Evolutionary conservation across 352 stramenopile species (phyloP).

Genomic region (Elongisporangium senticosum): DNA sequence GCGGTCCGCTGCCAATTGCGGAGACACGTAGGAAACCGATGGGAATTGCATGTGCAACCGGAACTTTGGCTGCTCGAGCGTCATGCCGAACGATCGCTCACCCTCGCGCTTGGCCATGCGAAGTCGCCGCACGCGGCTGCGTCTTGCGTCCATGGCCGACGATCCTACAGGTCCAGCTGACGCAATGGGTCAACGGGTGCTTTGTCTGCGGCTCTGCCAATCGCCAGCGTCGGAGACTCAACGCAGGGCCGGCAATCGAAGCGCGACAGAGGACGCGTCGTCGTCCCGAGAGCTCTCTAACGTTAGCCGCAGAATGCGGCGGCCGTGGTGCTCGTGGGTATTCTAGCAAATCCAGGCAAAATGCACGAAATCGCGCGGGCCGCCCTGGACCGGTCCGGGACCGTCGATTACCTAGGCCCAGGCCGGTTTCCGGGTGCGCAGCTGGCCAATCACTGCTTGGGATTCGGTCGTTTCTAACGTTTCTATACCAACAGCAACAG

Average conservation of each 20-base stretch:
- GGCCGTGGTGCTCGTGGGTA: neutral
- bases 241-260: neutral
- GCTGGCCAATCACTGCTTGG: neutral
- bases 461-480: slow-evolving; percentile 10
- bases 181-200: neutral
- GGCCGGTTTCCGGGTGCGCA: neutral
- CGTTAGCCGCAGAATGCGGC: neutral
- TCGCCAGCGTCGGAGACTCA: neutral
- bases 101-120: slow-evolving; percentile 32
- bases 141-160: neutral
- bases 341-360: neutral
- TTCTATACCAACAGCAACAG: slow-evolving; percentile 5
- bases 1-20: slow-evolving; percentile 44
- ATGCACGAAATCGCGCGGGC: neutral
- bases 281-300: neutral
- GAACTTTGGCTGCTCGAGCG: slow-evolving; percentile 30
- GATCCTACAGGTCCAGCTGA: neutral
- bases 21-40: slow-evolving; percentile 52
- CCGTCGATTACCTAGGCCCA: no score
- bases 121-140: slow-evolving; percentile 14
- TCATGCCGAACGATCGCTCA: slow-evolving; percentile 70
- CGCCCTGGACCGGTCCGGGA: neutral
- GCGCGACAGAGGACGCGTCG: neutral
- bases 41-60: slow-evolving; percentile 22
- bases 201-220: neutral